Percentiles rank a stretch among this genome's conserved stretches.
These are phyloP conservation scores for Hydrangea macrophylla DNA, from an alignment of 148 eudicot species.

Conservation along the genomic window DNA sequence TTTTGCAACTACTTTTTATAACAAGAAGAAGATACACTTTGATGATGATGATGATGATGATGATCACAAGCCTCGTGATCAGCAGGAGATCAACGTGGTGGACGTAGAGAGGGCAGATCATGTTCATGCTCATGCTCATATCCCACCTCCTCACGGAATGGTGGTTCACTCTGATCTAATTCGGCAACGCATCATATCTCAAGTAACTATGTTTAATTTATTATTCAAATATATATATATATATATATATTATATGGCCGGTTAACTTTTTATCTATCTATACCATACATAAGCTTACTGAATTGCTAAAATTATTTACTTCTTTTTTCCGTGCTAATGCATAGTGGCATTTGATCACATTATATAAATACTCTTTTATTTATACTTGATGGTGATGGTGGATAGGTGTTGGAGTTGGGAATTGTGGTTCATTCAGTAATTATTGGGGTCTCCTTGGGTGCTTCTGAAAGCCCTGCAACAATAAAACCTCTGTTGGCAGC, in stretches of 20 bases:
- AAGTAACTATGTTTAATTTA: slow-evolving; percentile 30
- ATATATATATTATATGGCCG: not conserved
- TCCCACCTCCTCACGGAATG: slow-evolving; percentile 28
- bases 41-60: not conserved
- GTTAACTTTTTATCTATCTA: no score
- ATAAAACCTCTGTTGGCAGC: slow-evolving; percentile 73
- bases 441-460: slow-evolving; percentile 73
- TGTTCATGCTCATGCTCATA: slow-evolving; percentile 43
- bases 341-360: no score
- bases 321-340: not conserved
- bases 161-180: slow-evolving; percentile 37
- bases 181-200: slow-evolving; percentile 71
- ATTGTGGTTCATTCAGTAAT: slow-evolving; percentile 83
- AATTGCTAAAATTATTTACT: no score
- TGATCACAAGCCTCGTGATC: not conserved
- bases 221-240: not conserved
- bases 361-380: not conserved
- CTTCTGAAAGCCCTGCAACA: slow-evolving; percentile 47
- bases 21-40: slow-evolving; percentile 46
- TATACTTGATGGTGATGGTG: not conserved
- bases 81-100: slow-evolving; percentile 5
- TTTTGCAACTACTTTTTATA: slow-evolving; percentile 52
- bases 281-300: no score
- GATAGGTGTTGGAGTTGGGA: slow-evolving; percentile 80
- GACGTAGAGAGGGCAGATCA: slow-evolving; percentile 25